A percentile compares a stretch with the other conserved stretches of the same genome.
Conservation (phyloP, 306 rosid genomes). For the Trifolium subterraneum region DNA sequence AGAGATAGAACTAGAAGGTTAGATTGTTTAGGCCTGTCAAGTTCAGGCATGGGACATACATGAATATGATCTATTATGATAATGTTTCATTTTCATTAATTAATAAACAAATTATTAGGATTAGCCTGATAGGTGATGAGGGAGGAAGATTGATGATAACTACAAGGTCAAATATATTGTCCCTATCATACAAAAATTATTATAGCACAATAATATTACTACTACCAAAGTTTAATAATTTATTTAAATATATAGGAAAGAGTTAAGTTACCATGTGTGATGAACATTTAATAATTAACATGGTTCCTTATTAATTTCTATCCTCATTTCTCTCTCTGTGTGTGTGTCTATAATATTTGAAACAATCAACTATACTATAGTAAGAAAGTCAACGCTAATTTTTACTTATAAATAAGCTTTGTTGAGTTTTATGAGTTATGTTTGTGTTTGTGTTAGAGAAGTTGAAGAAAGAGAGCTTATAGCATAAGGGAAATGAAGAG, state of each 20-base stretch:
- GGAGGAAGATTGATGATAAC: slow-evolving; percentile 44
- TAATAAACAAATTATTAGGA: not conserved
- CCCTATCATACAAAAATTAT: slow-evolving; percentile 50
- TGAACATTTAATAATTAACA: slow-evolving; percentile 28
- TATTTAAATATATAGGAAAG: not conserved
- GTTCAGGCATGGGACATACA: slow-evolving; percentile 42
- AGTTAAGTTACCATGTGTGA: slow-evolving; percentile 26
- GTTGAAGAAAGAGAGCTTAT: not conserved
- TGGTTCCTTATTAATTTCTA: not conserved
- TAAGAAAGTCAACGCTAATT: slow-evolving; percentile 37
- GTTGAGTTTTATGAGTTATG: slow-evolving; percentile 21
- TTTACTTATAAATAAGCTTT: slow-evolving; percentile 20
- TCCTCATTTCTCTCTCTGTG: not conserved
- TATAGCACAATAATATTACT: slow-evolving; percentile 37
- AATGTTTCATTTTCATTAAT: slow-evolving; percentile 3
- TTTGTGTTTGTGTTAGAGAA: slow-evolving; percentile 13
- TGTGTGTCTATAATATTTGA: slow-evolving; percentile 31
- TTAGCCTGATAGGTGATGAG: slow-evolving; percentile 20
- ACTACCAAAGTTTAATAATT: not conserved
- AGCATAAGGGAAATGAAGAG: slow-evolving; percentile 50
- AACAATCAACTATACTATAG: slow-evolving; percentile 10
- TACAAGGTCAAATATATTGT: slow-evolving; percentile 59
- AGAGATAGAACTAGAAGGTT: slow-evolving; percentile 4
- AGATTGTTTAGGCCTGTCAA: slow-evolving; percentile 26
- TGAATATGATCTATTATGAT: slow-evolving; percentile 14